Percentiles rank a stretch among this genome's conserved stretches.
Evolutionary conservation across 805 yeast species (phyloP).

Genomic region (Lipomyces sp.): DNA sequence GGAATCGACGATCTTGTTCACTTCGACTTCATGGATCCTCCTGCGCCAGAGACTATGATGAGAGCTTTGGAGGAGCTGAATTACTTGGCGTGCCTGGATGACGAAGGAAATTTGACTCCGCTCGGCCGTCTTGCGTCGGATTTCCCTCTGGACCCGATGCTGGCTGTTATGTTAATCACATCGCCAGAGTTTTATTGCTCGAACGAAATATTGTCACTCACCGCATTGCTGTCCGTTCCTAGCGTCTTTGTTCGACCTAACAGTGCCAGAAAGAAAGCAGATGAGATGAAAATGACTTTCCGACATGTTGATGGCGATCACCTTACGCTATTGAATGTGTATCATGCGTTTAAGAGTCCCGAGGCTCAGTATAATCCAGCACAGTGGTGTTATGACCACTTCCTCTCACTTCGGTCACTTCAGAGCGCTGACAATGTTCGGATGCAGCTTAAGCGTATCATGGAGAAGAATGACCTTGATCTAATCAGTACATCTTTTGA

Average conservation of each 20-base stretch:
- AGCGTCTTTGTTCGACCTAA: slow-evolving; percentile 94
- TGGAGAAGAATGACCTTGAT: slow-evolving; percentile 80
- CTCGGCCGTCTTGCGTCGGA: slow-evolving; percentile 88
- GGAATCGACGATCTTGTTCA: slow-evolving; percentile 96
- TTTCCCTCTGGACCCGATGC: slow-evolving; percentile 94
- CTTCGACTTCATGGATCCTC: slow-evolving; percentile 98
- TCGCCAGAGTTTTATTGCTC: slow-evolving; percentile 86
- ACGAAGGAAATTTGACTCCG: slow-evolving; percentile 87
- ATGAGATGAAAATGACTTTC: slow-evolving; percentile 82
- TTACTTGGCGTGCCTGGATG: slow-evolving; percentile 85
- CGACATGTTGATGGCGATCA: slow-evolving; percentile 97
- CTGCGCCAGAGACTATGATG: slow-evolving; percentile 99
- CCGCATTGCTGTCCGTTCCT: slow-evolving; percentile 90
- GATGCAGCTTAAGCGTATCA: slow-evolving; percentile 76
- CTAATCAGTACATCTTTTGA: slow-evolving; percentile 70
- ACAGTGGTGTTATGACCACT: slow-evolving; percentile 94
- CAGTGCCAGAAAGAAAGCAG: slow-evolving; percentile 84
- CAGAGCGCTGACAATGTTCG: slow-evolving; percentile 87
- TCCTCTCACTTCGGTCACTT: slow-evolving; percentile 79
- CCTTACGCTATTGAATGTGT: slow-evolving; percentile 85
- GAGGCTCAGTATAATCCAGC: slow-evolving; percentile 61
- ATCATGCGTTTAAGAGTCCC: slow-evolving; percentile 76
- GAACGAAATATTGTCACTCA: slow-evolving; percentile 83
- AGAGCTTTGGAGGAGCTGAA: slow-evolving; percentile 95
- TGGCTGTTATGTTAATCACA: slow-evolving; percentile 90